Conservation (phyloP, 1,284 basidiomycete species). For the Hypsizygus ulmarius region DNA sequence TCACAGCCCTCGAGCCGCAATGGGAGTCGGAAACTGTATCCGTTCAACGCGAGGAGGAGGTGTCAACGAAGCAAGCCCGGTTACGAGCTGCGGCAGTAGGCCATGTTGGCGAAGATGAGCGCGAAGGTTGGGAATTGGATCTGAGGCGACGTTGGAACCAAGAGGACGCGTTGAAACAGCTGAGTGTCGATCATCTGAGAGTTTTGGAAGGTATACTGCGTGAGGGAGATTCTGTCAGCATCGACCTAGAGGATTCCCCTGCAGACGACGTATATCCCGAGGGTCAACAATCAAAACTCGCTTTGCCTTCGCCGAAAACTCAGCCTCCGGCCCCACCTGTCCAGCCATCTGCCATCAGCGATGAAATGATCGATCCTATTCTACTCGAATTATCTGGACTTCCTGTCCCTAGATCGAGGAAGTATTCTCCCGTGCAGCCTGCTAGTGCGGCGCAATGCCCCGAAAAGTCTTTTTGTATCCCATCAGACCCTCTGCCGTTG, state of each 20-base stretch:
- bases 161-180: constrained; percentile 34
- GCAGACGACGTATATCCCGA: constrained; percentile 6
- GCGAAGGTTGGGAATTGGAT: constrained; percentile 20
- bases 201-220: constrained; percentile 49
- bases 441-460: no score
- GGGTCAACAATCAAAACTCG: constrained; percentile 13
- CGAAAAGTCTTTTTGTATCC: background rate
- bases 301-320: background rate
- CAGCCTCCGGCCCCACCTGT: constrained; percentile 10
- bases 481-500: constrained; percentile 6
- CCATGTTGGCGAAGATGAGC: constrained; percentile 13
- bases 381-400: constrained; percentile 7
- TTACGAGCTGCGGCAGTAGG: constrained; percentile 12
- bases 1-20: constrained; percentile 34
- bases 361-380: constrained; percentile 15
- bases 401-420: constrained; percentile 8
- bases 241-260: constrained; percentile 10
- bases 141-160: constrained; percentile 30
- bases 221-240: constrained; percentile 30
- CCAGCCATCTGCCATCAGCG: constrained; percentile 8
- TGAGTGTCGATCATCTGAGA: constrained; percentile 38
- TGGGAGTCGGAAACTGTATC: constrained; percentile 15
- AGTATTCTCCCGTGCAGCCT: background rate
- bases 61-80: constrained; percentile 6
- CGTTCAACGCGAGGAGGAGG: constrained; percentile 16